These are phyloP conservation scores for Ophiostoma perfectum DNA, from an alignment of 2,329 filamentous ascomycete species.

Conservation along the genomic window DNA sequence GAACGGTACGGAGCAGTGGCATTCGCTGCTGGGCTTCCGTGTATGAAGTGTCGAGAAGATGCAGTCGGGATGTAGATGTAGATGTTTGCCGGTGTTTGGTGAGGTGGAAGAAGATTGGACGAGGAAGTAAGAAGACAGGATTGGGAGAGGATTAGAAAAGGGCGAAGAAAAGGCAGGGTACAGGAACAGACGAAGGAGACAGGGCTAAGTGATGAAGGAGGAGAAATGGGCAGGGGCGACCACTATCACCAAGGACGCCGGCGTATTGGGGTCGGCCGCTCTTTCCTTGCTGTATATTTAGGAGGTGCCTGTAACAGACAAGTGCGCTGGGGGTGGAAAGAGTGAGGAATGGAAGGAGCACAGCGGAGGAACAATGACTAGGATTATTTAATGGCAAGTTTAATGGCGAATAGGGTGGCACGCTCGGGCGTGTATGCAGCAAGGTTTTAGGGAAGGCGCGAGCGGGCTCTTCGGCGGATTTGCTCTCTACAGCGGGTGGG, in stretches of 20 bases:
- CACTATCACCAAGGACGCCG: not conserved
- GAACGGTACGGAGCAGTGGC: too few species aligned
- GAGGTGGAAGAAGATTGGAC: not conserved
- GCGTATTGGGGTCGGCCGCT: conserved; percentile 14
- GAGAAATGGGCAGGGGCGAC: conserved; percentile 15
- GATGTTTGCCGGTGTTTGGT: too few species aligned
- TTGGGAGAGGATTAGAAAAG: not conserved
- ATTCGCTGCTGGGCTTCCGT: too few species aligned
- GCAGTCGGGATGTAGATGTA: too few species aligned
- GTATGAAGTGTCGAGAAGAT: too few species aligned
- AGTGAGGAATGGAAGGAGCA: conserved; percentile 13
- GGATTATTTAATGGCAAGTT: not conserved
- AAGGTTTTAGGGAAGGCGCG: not conserved
- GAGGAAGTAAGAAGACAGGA: not conserved
- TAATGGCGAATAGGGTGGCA: not conserved
- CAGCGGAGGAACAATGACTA: not conserved
- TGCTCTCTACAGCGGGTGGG: not conserved
- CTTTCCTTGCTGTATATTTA: conserved; percentile 2
- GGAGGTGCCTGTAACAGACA: conserved; percentile 4
- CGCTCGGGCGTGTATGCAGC: not conserved
- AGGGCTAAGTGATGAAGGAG: conserved; percentile 11
- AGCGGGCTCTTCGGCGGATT: conserved; percentile 8
- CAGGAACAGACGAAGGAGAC: conserved; percentile 7
- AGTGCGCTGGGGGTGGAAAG: not conserved
- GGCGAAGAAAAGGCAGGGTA: conserved; percentile 11